Conservation (phyloP, 2,329 filamentous ascomycete genomes). For the Claviceps monticola region DNA sequence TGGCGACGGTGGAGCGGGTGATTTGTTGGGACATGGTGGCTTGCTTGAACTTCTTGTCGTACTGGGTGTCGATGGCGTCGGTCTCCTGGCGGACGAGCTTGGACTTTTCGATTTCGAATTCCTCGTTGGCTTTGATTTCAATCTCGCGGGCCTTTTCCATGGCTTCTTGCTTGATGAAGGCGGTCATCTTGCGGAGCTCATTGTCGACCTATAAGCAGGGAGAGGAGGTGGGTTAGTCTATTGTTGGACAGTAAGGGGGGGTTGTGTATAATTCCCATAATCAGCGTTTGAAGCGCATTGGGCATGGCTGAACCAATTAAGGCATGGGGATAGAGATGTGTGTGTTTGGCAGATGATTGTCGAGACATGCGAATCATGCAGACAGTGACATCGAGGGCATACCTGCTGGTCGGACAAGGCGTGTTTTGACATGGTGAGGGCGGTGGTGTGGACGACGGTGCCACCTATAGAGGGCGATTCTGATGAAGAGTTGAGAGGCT, state of each 20-base stretch:
- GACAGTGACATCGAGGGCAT: slow-evolving; percentile 17
- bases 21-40: slow-evolving; percentile 98
- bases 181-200: slow-evolving; percentile 99
- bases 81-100: slow-evolving; percentile 96
- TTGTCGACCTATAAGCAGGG: slow-evolving; percentile 59
- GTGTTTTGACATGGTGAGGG: slow-evolving; percentile 80
- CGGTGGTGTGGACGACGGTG: slow-evolving; percentile 8
- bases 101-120: slow-evolving; percentile 97
- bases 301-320: background rate
- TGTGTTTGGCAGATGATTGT: slow-evolving; percentile 6
- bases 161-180: slow-evolving; percentile 98
- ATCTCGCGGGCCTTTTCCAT: slow-evolving; percentile 95
- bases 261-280: too few species aligned
- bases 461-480: slow-evolving; percentile 11
- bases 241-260: background rate
- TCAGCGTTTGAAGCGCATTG: background rate
- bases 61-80: slow-evolving; percentile 76
- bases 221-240: background rate
- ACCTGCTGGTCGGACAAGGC: slow-evolving; percentile 97
- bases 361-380: slow-evolving; percentile 7
- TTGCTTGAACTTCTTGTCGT: slow-evolving; percentile 99
- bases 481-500: slow-evolving; percentile 4
- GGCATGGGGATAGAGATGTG: slow-evolving; percentile 2
- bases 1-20: slow-evolving; percentile 86
- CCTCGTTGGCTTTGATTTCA: slow-evolving; percentile 94